These are phyloP conservation scores for Monilinia aucupariae DNA, from an alignment of 2,329 filamentous ascomycete species.

Conservation along the genomic window DNA sequence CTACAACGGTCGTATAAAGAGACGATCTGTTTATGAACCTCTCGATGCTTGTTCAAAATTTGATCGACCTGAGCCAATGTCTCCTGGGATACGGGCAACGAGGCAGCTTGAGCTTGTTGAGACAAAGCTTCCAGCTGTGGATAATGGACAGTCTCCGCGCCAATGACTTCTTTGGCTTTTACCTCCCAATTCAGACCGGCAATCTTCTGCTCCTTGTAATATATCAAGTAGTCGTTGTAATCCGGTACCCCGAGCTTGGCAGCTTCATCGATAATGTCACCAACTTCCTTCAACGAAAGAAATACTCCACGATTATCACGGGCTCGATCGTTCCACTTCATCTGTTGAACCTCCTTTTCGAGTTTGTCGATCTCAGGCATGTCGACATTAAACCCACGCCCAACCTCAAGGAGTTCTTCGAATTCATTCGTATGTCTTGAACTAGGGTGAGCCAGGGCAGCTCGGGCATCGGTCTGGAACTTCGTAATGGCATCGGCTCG, in stretches of 20 bases:
- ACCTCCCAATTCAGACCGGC: slow-evolving; percentile 84
- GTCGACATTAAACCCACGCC: slow-evolving; percentile 84
- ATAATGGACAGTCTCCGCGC: slow-evolving; percentile 87
- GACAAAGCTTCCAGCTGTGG: slow-evolving; percentile 90
- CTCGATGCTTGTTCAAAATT: slow-evolving; percentile 91
- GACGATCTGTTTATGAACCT: slow-evolving; percentile 83
- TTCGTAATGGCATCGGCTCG: slow-evolving; percentile 76
- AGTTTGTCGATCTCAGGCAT: slow-evolving; percentile 82
- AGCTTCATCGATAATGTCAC: slow-evolving; percentile 71
- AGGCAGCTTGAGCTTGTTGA: slow-evolving; percentile 64
- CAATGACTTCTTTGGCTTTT: slow-evolving; percentile 87
- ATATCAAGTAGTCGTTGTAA: slow-evolving; percentile 72
- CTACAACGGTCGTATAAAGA: slow-evolving; percentile 74
- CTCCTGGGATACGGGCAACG: slow-evolving; percentile 73
- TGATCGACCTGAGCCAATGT: slow-evolving; percentile 80
- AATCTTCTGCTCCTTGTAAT: slow-evolving; percentile 68
- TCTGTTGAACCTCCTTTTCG: slow-evolving; percentile 72
- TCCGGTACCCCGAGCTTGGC: slow-evolving; percentile 70
- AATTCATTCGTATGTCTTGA: slow-evolving; percentile 65
- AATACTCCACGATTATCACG: slow-evolving; percentile 57
- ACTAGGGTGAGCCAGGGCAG: slow-evolving; percentile 61
- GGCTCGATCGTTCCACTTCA: slow-evolving; percentile 83
- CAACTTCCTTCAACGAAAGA: slow-evolving; percentile 72
- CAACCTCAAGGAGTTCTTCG: slow-evolving; percentile 85
- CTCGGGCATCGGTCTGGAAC: slow-evolving; percentile 72